Percentiles rank a stretch among this genome's conserved stretches.
Evolutionary conservation across 371 early-diverging fungal species (phyloP).

Genomic region (Sporodiniella umbellata): DNA sequence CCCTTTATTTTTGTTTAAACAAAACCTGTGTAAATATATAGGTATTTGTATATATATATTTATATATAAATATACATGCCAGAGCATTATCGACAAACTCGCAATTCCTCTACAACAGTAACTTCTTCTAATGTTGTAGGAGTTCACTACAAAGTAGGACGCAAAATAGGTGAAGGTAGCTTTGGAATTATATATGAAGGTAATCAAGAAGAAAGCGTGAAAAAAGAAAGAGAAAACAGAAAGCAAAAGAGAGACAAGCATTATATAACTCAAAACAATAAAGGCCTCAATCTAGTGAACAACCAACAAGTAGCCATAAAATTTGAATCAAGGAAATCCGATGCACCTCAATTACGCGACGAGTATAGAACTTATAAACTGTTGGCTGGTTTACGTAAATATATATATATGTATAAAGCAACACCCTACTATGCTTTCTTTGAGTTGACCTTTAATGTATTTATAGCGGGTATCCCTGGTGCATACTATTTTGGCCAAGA

Average conservation of each 20-base stretch:
- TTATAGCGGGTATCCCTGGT: slow-evolving; percentile 74
- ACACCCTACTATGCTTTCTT: too few species aligned
- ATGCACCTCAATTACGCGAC: slow-evolving; percentile 92
- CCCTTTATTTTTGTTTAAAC: neutral
- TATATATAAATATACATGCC: slow-evolving; percentile 4
- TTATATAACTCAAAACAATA: slow-evolving; percentile 13
- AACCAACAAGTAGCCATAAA: slow-evolving; percentile 90
- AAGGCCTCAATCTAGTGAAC: slow-evolving; percentile 71
- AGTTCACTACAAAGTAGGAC: slow-evolving; percentile 89
- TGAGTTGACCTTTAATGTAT: too few species aligned
- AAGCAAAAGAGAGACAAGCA: too few species aligned
- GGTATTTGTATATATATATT: too few species aligned
- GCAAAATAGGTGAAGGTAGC: slow-evolving; percentile 93
- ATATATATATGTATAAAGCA: too few species aligned
- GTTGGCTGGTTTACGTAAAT: slow-evolving; percentile 72
- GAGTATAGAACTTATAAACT: slow-evolving; percentile 91
- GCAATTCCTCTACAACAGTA: slow-evolving; percentile 15
- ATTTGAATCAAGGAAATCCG: slow-evolving; percentile 92
- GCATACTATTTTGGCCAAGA: slow-evolving; percentile 95
- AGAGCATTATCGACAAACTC: slow-evolving; percentile 21
- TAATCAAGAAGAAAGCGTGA: slow-evolving; percentile 17
- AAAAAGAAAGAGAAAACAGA: neutral
- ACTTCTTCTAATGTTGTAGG: slow-evolving; percentile 68
- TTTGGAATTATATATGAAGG: slow-evolving; percentile 98
- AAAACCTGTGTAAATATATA: too few species aligned